Conservation (phyloP, 2,329 filamentous ascomycete species). For the Macrophomina pseudophaseolina region DNA sequence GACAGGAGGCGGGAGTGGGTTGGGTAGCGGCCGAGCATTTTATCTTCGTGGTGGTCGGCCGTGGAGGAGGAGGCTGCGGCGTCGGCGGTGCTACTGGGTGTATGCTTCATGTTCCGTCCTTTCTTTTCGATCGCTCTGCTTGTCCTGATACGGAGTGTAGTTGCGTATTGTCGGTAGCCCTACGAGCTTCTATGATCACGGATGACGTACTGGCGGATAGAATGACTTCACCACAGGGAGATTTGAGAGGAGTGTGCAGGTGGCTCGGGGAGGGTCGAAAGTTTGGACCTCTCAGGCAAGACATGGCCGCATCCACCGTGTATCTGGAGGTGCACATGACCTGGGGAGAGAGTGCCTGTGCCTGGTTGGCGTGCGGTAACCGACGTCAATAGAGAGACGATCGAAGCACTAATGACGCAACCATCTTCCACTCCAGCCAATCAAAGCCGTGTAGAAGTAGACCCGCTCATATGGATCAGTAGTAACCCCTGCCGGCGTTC, state of each 20-base stretch:
- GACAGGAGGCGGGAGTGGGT: conserved; percentile 30
- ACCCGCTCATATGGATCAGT: background rate
- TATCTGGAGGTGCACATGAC: background rate
- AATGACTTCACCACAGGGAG: conserved; percentile 6
- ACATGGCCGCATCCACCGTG: background rate
- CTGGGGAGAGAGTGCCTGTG: background rate
- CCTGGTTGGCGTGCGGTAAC: background rate
- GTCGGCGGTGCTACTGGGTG: background rate
- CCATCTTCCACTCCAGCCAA: background rate
- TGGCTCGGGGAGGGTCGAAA: background rate
- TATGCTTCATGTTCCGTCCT: background rate
- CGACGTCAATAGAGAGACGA: background rate
- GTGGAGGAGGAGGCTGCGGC: background rate
- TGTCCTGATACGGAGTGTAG: background rate
- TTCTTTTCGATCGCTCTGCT: background rate
- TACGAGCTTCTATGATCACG: background rate
- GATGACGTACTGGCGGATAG: background rate
- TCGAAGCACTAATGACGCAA: background rate
- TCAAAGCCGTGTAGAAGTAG: background rate
- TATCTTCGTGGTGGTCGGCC: background rate
- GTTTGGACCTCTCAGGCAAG: background rate
- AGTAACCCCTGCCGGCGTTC: no score
- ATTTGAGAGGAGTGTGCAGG: background rate
- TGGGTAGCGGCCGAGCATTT: background rate
- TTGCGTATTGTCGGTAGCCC: background rate